Base-by-base conservation (phyloP, 2,329 filamentous ascomycete species). In the Drechslerella coelobrocha region DNA sequence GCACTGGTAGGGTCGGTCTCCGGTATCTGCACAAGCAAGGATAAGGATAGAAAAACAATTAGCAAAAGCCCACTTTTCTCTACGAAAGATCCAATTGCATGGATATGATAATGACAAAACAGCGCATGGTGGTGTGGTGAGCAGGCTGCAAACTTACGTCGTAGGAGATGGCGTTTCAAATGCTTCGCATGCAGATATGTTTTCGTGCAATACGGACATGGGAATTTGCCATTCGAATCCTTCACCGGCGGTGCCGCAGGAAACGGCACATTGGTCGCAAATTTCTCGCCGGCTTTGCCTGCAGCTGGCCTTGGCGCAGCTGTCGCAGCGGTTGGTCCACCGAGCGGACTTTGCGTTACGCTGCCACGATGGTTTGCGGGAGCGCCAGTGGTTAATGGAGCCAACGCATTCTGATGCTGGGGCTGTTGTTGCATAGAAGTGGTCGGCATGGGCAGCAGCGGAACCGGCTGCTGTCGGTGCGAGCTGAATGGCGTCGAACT, bases 151-250 rank as follows among this genome's bases (percentile, higher is more conserved):
- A 24, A 69, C 65, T 69, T 31, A 69, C 65, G 94, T 84, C 94
- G 85, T 76, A 97, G 83, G 68, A 97, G 85, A 84, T 97, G 94
- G 77, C 94, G 89, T 85, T 97, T 97, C 76, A 97, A 81, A 81
- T 97, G 94, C 84, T 99, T 97, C 50, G 93, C 90, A 79, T 97
- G 94, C 65, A 97, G 84, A 78, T 99, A 99, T 5, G 92, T 97
- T 84, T 97, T 97, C 77, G 91, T 96, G 82, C 94, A 99, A 80
- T 97, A 92, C 76, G 92, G 92, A 81, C 94, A 99, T 69, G 94
- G 93, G 78, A 95, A 99, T 82, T 97, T 97, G 78, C 94, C 94
- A 79, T 97, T 93, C 7, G 92, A 91, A 79, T 97, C 93, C 83
- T 97, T 97, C 75, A 91, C 89, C 14, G 92, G 92, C 73, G 96